Evolutionary conservation across 169 alveolate species (phyloP), one percentile per base, ranked within the genome.

Genomic region (Neospora caninum): DNA sequence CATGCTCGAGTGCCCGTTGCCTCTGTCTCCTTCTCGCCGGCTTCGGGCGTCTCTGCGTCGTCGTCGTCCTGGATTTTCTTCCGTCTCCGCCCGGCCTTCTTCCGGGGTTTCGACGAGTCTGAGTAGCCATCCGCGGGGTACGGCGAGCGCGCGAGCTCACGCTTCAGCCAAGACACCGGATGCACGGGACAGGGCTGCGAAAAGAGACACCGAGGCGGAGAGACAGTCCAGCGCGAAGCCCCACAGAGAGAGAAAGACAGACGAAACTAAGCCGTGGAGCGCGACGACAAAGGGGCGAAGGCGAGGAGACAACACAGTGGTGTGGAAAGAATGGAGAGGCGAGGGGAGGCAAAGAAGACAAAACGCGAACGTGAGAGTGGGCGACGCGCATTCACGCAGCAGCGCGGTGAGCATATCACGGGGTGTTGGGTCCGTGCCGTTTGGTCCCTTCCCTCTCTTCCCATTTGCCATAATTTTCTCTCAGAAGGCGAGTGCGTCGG

Each of bases 91-190:
- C n/a, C 7, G 73, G 34, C n/a, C 31, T 29, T 22, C n/a, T 53
- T 53, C 18, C 18, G 64, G 27, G 64, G 7, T 53, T 53, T 53
- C 64, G 64, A 53, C 27, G 73, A 9, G 31, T 82, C 89, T 4
- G 89, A 82, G 89, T 82, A 82, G 38, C 67, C 67, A 67, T 82
- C 89, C n/a, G 69, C 69, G 16, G 89, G 34, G 39, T 82, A 82
- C 43, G 89, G 89, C n/a, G 10, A 2, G 25, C 41, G n/a, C 54
- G 41, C 41, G 13, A 82, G 89, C 64, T 82, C 89, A 0, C 67
- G 89, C 89, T 82, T 82, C 10, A 82, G 64, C 89, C 89, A 82
- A 13, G 89, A 64, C 27, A 82, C 89, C 6, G 89, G 89, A 29
- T 82, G 89, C 38, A 82, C 69, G 20, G 89, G 31, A 25, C 89